A percentile compares a stretch with the other conserved stretches of the same genome.
Conservation (phyloP, 2,329 filamentous ascomycete species). For the Helotiales sp. region DNA sequence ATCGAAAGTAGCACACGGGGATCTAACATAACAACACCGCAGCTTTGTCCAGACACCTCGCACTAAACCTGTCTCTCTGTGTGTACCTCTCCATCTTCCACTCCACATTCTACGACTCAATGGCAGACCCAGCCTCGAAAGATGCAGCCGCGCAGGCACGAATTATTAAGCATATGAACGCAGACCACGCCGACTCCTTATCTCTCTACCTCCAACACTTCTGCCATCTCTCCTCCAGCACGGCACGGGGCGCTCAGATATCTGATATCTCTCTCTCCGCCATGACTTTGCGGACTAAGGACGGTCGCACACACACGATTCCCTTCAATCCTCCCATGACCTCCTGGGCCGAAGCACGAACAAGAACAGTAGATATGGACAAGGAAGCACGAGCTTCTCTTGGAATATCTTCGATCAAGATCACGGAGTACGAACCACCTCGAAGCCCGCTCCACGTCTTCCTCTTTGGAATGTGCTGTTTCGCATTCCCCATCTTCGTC, state of each 20-base stretch:
- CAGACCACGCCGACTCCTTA: constrained; percentile 74
- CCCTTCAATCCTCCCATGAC: constrained; percentile 69
- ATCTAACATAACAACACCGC: neutral
- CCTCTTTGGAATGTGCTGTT: constrained; percentile 54
- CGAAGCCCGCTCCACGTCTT: constrained; percentile 44
- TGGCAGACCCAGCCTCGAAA: constrained; percentile 17
- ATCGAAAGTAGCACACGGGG: too few species aligned
- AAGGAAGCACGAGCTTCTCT: constrained; percentile 58
- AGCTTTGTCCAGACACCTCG: neutral
- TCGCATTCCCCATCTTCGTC: constrained; percentile 54
- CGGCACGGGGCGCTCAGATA: constrained; percentile 60
- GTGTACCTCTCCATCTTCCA: neutral
- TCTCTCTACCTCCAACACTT: constrained; percentile 77
- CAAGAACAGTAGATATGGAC: constrained; percentile 73
- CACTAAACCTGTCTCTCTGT: neutral
- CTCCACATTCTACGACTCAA: neutral
- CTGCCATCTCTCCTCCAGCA: constrained; percentile 53
- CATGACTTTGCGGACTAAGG: constrained; percentile 59
- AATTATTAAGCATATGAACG: constrained; percentile 84
- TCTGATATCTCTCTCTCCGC: constrained; percentile 62
- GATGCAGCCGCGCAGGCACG: constrained; percentile 54
- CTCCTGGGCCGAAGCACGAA: constrained; percentile 66
- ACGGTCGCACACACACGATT: constrained; percentile 51
- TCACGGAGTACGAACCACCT: constrained; percentile 41
- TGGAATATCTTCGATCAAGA: constrained; percentile 47